Evolutionary conservation across 1,139 yeast genomes (phyloP).

Genomic region (Geotrichum bryndzae): DNA sequence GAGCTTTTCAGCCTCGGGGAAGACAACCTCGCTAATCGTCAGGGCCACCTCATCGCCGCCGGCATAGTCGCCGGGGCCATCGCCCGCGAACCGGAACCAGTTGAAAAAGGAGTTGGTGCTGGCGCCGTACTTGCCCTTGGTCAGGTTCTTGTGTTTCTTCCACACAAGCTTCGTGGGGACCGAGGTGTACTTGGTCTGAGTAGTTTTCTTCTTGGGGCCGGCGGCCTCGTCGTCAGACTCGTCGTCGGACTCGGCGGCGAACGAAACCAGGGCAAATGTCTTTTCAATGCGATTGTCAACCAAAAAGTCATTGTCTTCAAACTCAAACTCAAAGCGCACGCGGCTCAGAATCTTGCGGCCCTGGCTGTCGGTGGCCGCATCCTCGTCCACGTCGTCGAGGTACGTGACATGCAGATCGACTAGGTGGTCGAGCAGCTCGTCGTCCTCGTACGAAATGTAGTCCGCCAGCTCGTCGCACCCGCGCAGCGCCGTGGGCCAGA

Average conservation of each 20-base stretch:
- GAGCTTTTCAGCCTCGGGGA: constrained; percentile 38
- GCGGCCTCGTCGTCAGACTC: constrained; percentile 11
- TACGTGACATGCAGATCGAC: constrained; percentile 25
- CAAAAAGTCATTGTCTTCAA: constrained; percentile 33
- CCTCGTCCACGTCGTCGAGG: constrained; percentile 29
- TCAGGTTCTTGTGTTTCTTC: constrained; percentile 35
- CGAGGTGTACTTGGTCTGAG: constrained; percentile 18
- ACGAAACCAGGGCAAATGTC: constrained; percentile 24
- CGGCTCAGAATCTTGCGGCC: background rate
- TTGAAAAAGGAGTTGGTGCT: constrained; percentile 35
- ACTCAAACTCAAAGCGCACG: constrained; percentile 28
- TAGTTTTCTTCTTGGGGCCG: background rate
- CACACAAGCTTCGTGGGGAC: constrained; percentile 33
- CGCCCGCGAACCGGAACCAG: constrained; percentile 35
- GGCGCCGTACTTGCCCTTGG: constrained; percentile 24
- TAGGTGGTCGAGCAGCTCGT: constrained; percentile 29
- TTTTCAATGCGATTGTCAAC: constrained; percentile 29
- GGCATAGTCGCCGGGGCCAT: constrained; percentile 32
- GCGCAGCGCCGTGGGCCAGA: constrained; percentile 38
- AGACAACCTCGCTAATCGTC: constrained; percentile 36
- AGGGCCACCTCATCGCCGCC: constrained; percentile 37
- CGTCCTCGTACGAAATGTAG: constrained; percentile 33
- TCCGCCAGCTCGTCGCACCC: constrained; percentile 27
- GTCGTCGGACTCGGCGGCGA: constrained; percentile 7
- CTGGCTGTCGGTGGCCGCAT: constrained; percentile 29